Conservation (phyloP, 2,329 filamentous ascomycete genomes). For the Exophiala calicioides region DNA sequence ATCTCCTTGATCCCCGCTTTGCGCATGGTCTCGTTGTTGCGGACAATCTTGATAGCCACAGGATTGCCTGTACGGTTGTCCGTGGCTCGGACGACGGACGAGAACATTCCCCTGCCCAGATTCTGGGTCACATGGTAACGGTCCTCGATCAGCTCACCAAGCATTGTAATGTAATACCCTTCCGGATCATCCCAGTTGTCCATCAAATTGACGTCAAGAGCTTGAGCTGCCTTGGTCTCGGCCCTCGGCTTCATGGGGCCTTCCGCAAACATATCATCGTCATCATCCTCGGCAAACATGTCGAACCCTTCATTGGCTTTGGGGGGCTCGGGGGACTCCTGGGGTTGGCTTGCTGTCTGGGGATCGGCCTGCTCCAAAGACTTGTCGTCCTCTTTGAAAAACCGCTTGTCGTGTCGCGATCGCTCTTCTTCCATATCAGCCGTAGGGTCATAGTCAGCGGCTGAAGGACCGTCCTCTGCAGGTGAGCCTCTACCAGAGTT, state of each 20-base stretch:
- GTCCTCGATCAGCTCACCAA: constrained; percentile 84
- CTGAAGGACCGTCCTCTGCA: constrained; percentile 72
- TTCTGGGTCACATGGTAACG: constrained; percentile 87
- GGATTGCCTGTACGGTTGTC: constrained; percentile 72
- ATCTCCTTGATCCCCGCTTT: constrained; percentile 95
- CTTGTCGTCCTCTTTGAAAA: constrained; percentile 57
- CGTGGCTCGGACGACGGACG: constrained; percentile 85
- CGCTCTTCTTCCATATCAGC: constrained; percentile 85
- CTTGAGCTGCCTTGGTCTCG: constrained; percentile 54
- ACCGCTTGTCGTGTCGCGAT: constrained; percentile 66
- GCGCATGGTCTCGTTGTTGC: constrained; percentile 87
- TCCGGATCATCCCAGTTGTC: constrained; percentile 94
- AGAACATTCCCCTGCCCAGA: constrained; percentile 93
- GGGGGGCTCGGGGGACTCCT: constrained; percentile 36
- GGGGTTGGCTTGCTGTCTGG: constrained; percentile 49
- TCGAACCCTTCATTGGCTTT: constrained; percentile 58
- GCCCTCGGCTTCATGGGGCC: constrained; percentile 55
- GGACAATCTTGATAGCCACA: constrained; percentile 98
- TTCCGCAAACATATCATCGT: constrained; percentile 87
- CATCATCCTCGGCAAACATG: constrained; percentile 62
- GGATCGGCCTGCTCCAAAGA: constrained; percentile 62
- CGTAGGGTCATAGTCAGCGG: constrained; percentile 88
- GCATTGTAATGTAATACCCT: constrained; percentile 93
- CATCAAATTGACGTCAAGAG: constrained; percentile 72
- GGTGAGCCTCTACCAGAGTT: constrained; percentile 52